Evolutionary conservation across 1,284 basidiomycete genomes (phyloP), one percentile per base, ranked within the genome.

Genomic region (Melanopsichium pennsylvanicum): DNA sequence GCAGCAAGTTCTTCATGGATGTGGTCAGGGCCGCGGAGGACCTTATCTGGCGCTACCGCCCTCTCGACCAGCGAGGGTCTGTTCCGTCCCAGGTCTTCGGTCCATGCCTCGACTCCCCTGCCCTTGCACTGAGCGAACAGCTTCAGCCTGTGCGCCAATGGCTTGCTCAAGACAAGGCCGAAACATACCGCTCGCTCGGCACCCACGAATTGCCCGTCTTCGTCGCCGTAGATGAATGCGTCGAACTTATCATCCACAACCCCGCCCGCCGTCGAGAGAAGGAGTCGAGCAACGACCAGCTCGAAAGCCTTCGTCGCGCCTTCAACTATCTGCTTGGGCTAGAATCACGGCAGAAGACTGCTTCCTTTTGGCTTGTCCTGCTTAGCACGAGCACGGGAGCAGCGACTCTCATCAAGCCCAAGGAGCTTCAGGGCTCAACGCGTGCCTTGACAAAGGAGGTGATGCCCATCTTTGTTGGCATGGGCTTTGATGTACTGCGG

Each of bases 171-270:
- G n/a, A n/a, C n/a, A n/a, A n/a, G n/a, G n/a, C n/a, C n/a, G n/a
- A n/a, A n/a, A n/a, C n/a, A n/a, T n/a, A n/a, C n/a, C n/a, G n/a
- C n/a, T n/a, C n/a, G n/a, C n/a, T n/a, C n/a, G n/a, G n/a, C n/a
- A n/a, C n/a, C n/a, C n/a, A n/a, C n/a, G 13, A 29, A 29, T 13
- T 13, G 1, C 38, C 39, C 2, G 10, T 36, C 23, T 29, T 35
- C 16, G 39, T 51, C 12, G 48, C 39, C n/a, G 7, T 51, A 16
- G 48, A 51, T 22, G 48, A 51, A 15, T 51, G 48, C 11, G 39
- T 40, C 23, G 27, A 42, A 3, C 39, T 51, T 4, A 13, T 29
- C n/a, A n/a, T n/a, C n/a, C n/a, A n/a, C n/a, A n/a, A n/a, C n/a
- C n/a, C n/a, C n/a, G n/a, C n/a, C n/a, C n/a, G n/a, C n/a, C n/a